Evolutionary conservation across 2,329 filamentous ascomycete species (phyloP), one percentile per base, ranked within the genome.

Genomic region (Penicillium sp.): DNA sequence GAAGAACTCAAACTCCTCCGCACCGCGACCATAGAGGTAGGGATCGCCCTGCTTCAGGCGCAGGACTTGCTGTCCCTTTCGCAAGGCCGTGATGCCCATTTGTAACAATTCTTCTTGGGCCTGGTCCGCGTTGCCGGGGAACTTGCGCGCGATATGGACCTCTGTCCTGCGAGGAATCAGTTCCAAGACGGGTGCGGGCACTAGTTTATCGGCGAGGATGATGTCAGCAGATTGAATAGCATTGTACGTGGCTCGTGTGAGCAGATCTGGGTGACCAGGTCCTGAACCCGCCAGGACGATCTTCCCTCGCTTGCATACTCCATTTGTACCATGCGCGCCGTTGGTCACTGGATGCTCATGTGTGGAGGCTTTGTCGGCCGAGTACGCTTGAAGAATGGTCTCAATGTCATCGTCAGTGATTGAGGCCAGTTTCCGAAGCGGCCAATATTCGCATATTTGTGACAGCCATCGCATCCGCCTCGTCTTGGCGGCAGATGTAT

Each of bases 391-490:
- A n/a, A 98, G 76, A 0, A 97, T 81, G 9, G 73, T 68, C 12
- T 88, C 82, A 5, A 96, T 83, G 57, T 97, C 90, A 7, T 79
- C 78, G 60, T 95, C 88, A 3, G 80, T 85, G 54, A 97, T 85
- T 36, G 79, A 77, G 6, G 90, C 89, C 1, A 98, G 79, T 13
- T 87, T 82, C 54, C 83, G 84, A 26, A 98, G 76, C 1, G 93
- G 90, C 93, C 93, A 98, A 71, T 98, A 98, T 73, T 98, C 93
- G 76, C 93, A 98, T 45, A 98, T 89, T 66, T 98, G 93, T 18
- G 86, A 82, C 1, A 98, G 76, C 93, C 93, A 98, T 49, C 93
- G 81, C 76, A 95, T 90, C 44, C 93, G 80, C 50, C 91, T 78
- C 24, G 81, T 90, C 64, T 89, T 89, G 12, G 83, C 81, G 3